These are phyloP conservation scores for Xylaria sp. DNA, from an alignment of 2,329 filamentous ascomycete genomes.

Conservation along the genomic window DNA sequence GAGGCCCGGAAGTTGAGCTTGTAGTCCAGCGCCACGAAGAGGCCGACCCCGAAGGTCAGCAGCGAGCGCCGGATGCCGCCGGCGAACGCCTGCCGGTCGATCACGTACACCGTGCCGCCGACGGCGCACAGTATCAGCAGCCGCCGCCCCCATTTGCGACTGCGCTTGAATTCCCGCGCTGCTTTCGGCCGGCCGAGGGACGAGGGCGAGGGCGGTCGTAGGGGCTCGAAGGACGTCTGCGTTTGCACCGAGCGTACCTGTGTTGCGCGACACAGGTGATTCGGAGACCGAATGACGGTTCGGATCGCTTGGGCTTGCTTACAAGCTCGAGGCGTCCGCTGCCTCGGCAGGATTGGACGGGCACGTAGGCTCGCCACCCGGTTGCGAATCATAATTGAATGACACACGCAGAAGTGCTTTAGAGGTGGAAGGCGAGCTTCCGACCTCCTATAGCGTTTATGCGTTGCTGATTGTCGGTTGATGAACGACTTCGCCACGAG, in stretches of 20 bases:
- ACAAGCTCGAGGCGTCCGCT: conserved; percentile 2
- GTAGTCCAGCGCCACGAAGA: conserved; percentile 87
- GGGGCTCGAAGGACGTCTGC: conserved; percentile 58
- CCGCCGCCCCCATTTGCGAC: conserved; percentile 77
- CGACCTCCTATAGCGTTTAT: conserved; percentile 12
- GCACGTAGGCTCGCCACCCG: conserved; percentile 30
- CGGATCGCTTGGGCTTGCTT: conserved; percentile 1
- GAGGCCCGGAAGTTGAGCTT: conserved; percentile 91
- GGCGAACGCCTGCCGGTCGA: conserved; percentile 78
- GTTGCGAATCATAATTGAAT: conserved; percentile 33
- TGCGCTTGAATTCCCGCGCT: conserved; percentile 71
- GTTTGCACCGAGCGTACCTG: conserved; percentile 30
- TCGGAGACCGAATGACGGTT: conserved; percentile 3
- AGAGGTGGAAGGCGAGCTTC: conserved; percentile 23
- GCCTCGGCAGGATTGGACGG: conserved; percentile 10
- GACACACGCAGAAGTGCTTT: conserved; percentile 4
- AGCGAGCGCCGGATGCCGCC: conserved; percentile 76
- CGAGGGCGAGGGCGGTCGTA: conserved; percentile 76
- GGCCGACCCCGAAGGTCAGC: conserved; percentile 78
- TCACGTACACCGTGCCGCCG: conserved; percentile 63
- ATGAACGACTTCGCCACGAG: not conserved
- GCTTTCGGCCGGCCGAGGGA: conserved; percentile 73
- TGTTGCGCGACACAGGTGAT: not conserved
- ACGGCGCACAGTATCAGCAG: conserved; percentile 64
- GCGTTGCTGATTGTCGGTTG: not conserved